Evolutionary conservation across 1,284 basidiomycete genomes (phyloP), one percentile per base, ranked within the genome.

Genomic region (Cryptococcus sp.): DNA sequence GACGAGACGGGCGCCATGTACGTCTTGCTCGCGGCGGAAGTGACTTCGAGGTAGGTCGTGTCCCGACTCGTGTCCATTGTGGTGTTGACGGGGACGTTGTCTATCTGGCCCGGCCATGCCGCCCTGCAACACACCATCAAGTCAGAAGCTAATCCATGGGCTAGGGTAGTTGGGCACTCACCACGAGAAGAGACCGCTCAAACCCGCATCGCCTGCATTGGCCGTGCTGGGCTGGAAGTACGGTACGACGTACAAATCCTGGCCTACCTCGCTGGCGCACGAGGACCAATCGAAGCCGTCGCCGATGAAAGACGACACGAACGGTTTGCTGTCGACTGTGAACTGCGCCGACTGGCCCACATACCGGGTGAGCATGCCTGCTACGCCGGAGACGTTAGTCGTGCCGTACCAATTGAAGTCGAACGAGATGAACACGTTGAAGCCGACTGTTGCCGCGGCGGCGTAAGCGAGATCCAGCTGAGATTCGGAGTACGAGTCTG

Each of bases 391-490:
- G 27, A 50, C 57, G 31, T 75, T 60, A 25, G 47, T 39, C 31
- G 56, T 48, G 7, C 52, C 61, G 60, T 69, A 79, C 74, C 75
- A 78, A 64, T 77, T 76, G 67, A 80, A 80, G 56, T 78, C 77
- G 57, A 78, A 74, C 27, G 73, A 75, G 57, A 78, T 72, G 64
- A 78, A 78, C 25, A 75, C 59, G 41, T 67, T 62, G 61, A 80
- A 78, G 17, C 63, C 70, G n/a, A 65, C 54, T 17, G 57, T 57
- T 3, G 57, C 63, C 1, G 71, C 77, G 1, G 76, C 72, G 1
- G 62, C 61, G 61, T 78, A 80, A 4, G 74, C 78, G 17, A 73
- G 57, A 41, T 64, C 68, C 10, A 80, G 67, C 62, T 78, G 76
- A 1, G 49, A 40, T 45, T 74, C 60, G 25, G 72, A 69, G 61